Percentiles rank a stretch among this genome's conserved stretches.
Conservation (phyloP, 1,284 basidiomycete genomes). For the Vanrija pseudolonga region DNA sequence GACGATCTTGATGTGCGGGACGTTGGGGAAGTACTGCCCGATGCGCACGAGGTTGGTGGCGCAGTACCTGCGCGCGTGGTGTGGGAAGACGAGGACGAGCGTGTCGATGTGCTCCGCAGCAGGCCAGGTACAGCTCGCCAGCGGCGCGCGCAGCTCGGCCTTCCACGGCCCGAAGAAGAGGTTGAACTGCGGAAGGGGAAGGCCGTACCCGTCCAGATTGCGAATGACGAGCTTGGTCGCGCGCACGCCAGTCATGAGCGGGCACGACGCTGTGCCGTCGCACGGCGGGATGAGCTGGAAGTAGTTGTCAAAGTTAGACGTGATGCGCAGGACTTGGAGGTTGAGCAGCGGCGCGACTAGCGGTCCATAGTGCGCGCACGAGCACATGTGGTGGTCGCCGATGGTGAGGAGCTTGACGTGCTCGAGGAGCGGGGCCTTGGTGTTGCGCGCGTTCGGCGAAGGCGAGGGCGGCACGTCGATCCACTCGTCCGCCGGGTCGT, state of each 20-base stretch:
- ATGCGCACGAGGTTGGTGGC: too few species aligned
- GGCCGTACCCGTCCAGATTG: conserved; percentile 1
- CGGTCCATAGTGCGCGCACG: neutral
- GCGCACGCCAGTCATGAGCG: neutral
- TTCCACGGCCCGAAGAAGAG: too few species aligned
- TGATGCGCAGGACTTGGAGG: neutral
- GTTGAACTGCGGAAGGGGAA: neutral
- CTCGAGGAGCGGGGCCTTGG: conserved; percentile 2
- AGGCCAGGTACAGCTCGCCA: too few species aligned
- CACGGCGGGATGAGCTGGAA: neutral
- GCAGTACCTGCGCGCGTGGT: neutral
- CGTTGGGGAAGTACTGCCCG: neutral
- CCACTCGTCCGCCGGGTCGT: too few species aligned
- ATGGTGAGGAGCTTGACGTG: conserved; percentile 2
- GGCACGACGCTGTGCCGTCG: neutral
- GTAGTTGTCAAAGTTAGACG: neutral
- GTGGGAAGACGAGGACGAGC: neutral
- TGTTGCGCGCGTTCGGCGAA: neutral
- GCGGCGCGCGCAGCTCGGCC: too few species aligned
- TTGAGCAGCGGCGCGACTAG: neutral
- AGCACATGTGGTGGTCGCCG: conserved; percentile 1
- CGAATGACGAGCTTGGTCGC: conserved; percentile 4
- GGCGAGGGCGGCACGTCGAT: too few species aligned
- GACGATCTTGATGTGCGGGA: neutral
- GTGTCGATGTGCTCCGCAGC: neutral